Percentiles rank a stretch among this genome's conserved stretches.
phyloP scores from a whole-genome alignment of 352 stramenopile genomes.

The Hyaloperonospora arabidopsidis region DNA sequence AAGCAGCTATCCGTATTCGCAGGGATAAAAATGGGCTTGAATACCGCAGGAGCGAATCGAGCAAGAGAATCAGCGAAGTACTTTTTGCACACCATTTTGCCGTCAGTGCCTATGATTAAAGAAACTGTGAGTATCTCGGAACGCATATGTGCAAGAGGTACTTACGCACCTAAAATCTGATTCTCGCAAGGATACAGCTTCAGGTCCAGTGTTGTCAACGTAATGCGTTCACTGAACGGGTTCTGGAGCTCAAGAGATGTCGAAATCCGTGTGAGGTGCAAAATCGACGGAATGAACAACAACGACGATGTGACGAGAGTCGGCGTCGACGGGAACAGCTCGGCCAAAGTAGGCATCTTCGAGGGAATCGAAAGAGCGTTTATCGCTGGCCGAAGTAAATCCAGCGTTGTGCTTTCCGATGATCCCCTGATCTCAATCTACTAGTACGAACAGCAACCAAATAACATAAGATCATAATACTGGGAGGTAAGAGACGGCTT shows the following conservation, averaged over 20 bases:
- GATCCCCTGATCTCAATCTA: conserved; percentile 68
- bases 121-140: background rate
- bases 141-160: background rate
- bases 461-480: conserved; percentile 3
- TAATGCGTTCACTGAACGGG: conserved; percentile 75
- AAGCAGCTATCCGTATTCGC: conserved; percentile 57
- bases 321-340: conserved; percentile 60
- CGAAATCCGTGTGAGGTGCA: conserved; percentile 60
- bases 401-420: conserved; percentile 39
- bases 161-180: conserved; percentile 40
- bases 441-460: conserved; percentile 1
- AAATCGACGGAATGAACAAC: conserved; percentile 65
- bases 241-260: conserved; percentile 71
- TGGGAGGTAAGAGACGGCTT: background rate
- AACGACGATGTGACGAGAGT: conserved; percentile 69
- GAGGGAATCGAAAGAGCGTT: conserved; percentile 46
- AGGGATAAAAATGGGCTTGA: conserved; percentile 71
- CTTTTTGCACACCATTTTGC: conserved; percentile 49
- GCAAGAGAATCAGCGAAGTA: conserved; percentile 62
- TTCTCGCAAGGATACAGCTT: conserved; percentile 70
- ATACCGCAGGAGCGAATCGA: conserved; percentile 51
- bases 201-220: conserved; percentile 53
- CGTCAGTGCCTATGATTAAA: conserved; percentile 24
- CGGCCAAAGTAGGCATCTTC: conserved; percentile 42
- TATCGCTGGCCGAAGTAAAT: conserved; percentile 61